Base-by-base conservation (phyloP, 2,329 filamentous ascomycete genomes). In the Colletotrichum eleusines region DNA sequence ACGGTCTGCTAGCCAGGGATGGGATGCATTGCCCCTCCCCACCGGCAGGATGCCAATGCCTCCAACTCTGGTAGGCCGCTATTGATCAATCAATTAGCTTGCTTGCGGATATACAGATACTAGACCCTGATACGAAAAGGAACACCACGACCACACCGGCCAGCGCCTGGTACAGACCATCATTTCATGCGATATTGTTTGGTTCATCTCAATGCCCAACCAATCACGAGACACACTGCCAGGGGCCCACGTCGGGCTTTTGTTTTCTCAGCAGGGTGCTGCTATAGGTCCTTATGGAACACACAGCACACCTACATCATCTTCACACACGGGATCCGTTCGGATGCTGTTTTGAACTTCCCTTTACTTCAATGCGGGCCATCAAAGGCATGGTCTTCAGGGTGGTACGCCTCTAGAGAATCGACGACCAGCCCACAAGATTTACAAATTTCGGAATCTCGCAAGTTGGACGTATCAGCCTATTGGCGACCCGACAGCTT, bases 101-200 rank as follows among this genome's bases (percentile, higher is more conserved):
- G 40, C 40, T 6, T 42, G 40, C 40, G 40, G 6, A 20, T 42
- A 20, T 44, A 26, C 26, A 5, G 42, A 40, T 31, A 33, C n/a
- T n/a, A 35, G n/a, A 68, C 38, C 4, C 26, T 38, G 23, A 53
- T 53, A 68, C 63, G 63, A 67, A 54, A n/a, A 51, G 63, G 33
- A 63, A 50, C 26, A 26, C 46, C 31, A 26, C 42, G 48, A 62
- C 44, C 26, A 28, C 54, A 40, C 46, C 58, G 50, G 35, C 64
- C 31, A 28, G 51, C 26, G 68, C 63, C 64, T 71, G 63, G 58
- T 68, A 58, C 68, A 68, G 50, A 51, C 40, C 64, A 46, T 68
- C 68, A 71, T 71, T 71, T 71, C 68, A 51, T 63, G 57, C 42
- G 68, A 71, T 68, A 67, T 71, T 71, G 58, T 71, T 68, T 58